A percentile compares a stretch with the other conserved stretches of the same genome.
These are phyloP conservation scores for Curvularia verruculosa DNA, from an alignment of 2,329 filamentous ascomycete species.

Conservation along the genomic window DNA sequence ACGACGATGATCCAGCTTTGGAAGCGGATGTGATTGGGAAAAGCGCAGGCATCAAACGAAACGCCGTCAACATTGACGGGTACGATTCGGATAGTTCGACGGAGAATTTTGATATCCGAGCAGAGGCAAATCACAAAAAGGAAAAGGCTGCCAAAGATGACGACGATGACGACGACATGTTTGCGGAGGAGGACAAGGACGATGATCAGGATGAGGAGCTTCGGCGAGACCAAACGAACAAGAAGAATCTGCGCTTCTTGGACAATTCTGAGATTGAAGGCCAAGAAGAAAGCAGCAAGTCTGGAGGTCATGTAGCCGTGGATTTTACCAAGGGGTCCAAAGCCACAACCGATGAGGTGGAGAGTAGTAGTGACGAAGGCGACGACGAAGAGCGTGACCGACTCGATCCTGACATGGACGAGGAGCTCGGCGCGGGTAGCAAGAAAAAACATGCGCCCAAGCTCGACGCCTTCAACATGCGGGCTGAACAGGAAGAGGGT, in stretches of 20 bases:
- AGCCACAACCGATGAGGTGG: constrained; percentile 64
- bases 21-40: constrained; percentile 91
- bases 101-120: constrained; percentile 82
- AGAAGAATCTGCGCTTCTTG: constrained; percentile 66
- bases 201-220: constrained; percentile 61
- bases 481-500: constrained; percentile 87
- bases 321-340: constrained; percentile 58
- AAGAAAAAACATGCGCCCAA: constrained; percentile 93
- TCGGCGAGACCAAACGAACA: constrained; percentile 62
- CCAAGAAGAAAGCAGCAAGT: constrained; percentile 74
- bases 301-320: constrained; percentile 69
- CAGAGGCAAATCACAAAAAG: constrained; percentile 61
- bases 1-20: constrained; percentile 76
- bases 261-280: constrained; percentile 74
- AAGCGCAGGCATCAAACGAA: constrained; percentile 78
- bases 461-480: constrained; percentile 95
- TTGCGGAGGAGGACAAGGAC: constrained; percentile 69
- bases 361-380: constrained; percentile 62
- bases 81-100: constrained; percentile 94
- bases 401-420: constrained; percentile 72
- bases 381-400: constrained; percentile 71
- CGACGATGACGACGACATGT: constrained; percentile 77
- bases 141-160: constrained; percentile 52
- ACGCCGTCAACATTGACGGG: constrained; percentile 93
- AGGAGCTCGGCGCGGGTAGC: constrained; percentile 86